These are phyloP conservation scores for Kondoa subrosea DNA, from an alignment of 768 basidiomycete genomes.

Conservation along the genomic window DNA sequence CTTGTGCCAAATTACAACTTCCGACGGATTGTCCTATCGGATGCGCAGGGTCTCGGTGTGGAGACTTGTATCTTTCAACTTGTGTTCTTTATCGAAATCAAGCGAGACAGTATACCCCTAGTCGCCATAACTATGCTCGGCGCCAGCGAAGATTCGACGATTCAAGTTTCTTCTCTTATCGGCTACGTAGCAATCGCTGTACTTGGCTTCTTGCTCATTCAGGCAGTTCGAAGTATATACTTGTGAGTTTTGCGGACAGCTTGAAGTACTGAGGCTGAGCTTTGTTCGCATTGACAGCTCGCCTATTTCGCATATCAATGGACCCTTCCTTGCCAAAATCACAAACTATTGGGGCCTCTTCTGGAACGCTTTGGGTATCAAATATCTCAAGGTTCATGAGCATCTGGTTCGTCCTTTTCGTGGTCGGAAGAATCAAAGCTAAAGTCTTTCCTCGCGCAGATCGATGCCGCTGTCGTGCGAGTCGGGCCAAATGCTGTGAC, in stretches of 20 bases:
- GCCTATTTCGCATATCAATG: neutral
- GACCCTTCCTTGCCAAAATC: neutral
- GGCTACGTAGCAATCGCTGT: neutral
- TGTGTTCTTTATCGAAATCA: no score
- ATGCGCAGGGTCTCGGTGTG: no score
- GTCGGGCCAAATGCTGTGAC: neutral
- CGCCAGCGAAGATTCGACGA: no score
- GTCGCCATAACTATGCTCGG: no score
- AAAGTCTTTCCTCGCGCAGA: neutral
- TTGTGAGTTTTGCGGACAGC: neutral
- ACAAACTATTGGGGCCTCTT: neutral
- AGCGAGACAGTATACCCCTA: no score
- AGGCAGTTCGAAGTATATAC: neutral
- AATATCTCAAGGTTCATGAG: neutral
- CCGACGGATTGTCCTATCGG: neutral
- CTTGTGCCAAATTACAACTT: neutral
- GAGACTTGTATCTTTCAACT: no score
- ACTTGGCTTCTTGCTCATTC: neutral
- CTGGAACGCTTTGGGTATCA: neutral
- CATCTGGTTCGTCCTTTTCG: neutral
- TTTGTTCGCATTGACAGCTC: neutral
- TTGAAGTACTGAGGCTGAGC: neutral
- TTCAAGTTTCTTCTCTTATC: no score
- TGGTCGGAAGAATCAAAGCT: neutral
- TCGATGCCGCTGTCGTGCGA: neutral